A percentile compares a stretch with the other conserved stretches of the same genome.
These are phyloP conservation scores for Sporothrix inflata DNA, from an alignment of 2,329 filamentous ascomycete genomes.

Conservation along the genomic window DNA sequence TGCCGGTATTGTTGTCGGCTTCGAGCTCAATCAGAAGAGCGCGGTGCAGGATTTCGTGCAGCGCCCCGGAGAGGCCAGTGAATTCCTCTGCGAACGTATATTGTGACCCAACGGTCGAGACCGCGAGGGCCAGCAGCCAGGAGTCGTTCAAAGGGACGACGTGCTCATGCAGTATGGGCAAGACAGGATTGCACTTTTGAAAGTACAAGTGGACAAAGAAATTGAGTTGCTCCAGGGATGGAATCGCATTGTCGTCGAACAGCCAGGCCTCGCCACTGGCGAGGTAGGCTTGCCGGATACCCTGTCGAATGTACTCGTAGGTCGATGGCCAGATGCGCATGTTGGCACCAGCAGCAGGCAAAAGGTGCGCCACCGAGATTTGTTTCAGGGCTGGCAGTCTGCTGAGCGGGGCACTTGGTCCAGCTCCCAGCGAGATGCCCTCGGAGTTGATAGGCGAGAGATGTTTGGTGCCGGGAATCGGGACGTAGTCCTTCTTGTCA, in stretches of 20 bases:
- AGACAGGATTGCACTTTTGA: not conserved
- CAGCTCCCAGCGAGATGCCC: not conserved
- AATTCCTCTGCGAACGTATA: not conserved
- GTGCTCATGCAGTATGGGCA: not conserved
- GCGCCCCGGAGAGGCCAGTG: not conserved
- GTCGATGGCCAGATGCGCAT: not conserved
- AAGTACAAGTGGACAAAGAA: conserved; percentile 13
- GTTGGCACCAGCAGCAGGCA: not conserved
- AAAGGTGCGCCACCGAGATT: not conserved
- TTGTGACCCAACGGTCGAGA: not conserved
- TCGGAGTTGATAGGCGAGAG: not conserved
- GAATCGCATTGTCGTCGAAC: not conserved
- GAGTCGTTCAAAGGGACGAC: not conserved
- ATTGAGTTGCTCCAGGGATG: not conserved
- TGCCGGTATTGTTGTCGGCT: not conserved
- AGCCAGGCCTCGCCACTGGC: not conserved
- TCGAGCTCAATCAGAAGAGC: not conserved
- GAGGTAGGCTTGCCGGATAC: not conserved
- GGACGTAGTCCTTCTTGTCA: not conserved
- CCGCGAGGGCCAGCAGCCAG: not conserved
- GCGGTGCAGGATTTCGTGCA: not conserved
- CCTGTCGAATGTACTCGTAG: not conserved
- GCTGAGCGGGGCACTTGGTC: not conserved
- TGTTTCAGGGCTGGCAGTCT: not conserved
- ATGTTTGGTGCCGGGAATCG: not conserved